phyloP scores from a whole-genome alignment of 2,329 filamentous ascomycete species.

The Arachnomyces sp. region DNA sequence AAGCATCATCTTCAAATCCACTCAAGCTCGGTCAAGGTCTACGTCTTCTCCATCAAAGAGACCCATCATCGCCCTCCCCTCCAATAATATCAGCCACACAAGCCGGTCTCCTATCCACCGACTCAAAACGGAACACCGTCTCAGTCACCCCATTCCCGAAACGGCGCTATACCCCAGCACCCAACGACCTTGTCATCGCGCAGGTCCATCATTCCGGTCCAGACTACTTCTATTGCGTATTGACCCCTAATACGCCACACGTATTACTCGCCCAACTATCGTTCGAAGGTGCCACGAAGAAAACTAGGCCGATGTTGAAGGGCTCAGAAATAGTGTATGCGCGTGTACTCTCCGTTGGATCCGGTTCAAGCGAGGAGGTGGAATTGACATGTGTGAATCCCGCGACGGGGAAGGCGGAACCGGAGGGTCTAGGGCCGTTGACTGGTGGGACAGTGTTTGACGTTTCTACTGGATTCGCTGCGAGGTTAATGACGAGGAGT shows the following conservation, averaged over 20 bases:
- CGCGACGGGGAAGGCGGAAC: conserved; percentile 76
- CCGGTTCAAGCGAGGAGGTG: conserved; percentile 75
- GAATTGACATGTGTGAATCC: conserved; percentile 86
- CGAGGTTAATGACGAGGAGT: conserved; percentile 57
- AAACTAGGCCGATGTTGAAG: conserved; percentile 72
- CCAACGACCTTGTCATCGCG: conserved; percentile 82
- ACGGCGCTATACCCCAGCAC: conserved; percentile 64
- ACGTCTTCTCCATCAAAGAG: conserved; percentile 58
- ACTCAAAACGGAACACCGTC: conserved; percentile 32
- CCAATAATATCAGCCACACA: conserved; percentile 26
- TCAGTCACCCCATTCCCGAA: conserved; percentile 29
- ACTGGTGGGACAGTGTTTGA: conserved; percentile 78
- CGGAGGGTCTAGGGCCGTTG: conserved; percentile 77
- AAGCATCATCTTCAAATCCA: conserved; percentile 46
- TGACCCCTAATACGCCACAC: conserved; percentile 55
- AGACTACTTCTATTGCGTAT: conserved; percentile 71
- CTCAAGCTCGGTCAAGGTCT: conserved; percentile 78
- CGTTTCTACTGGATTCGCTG: conserved; percentile 72
- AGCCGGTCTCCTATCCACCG: conserved; percentile 29
- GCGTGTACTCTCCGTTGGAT: conserved; percentile 66
- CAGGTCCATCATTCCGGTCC: conserved; percentile 66
- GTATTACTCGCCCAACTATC: conserved; percentile 75
- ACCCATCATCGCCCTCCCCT: conserved; percentile 61
- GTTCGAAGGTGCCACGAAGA: conserved; percentile 90
- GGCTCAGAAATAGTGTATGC: conserved; percentile 80